Base-by-base conservation (phyloP, 169 alveolate genomes). In the Besnoitia besnoiti region DNA sequence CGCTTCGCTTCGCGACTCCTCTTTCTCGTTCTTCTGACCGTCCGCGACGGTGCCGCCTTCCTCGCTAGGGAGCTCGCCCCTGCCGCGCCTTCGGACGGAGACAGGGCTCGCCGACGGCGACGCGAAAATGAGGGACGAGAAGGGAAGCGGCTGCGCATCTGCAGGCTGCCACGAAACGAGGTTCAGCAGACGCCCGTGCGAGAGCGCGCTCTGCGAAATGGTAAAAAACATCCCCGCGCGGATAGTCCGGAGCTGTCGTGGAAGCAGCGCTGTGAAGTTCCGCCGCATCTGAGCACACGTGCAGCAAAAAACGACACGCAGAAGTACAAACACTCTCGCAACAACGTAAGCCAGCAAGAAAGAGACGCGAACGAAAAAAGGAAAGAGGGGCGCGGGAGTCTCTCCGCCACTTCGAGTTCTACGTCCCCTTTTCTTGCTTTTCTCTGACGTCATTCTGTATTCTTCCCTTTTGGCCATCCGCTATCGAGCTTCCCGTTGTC, bases 201-300 rank as follows among this genome's bases (percentile, higher is more conserved):
- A 35, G 14, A 77, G n/a, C 4, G 61, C 33, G 21, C 55, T 77
- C 40, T 42, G 87, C 3, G 50, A 77, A 77, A 77, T 77, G 30
- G 55, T 21, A 55, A 77, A 42, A 44, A 77, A 77, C 55, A 42
- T 42, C 8, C 87, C 87, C 4, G 87, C 87, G 7, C 87, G 87
- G 12, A 77, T 77, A 0, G 59, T 77, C n/a, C 87, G 50, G 33
- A 77, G 87, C 40, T 77, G 87, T 10, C 87, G 87, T 0, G 87
- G 87, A 35, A 77, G 40, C 61, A 77, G 47, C 12, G 61, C 7
- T 5, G 50, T 55, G 30, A 77, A 77, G 40, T 77, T 77, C 4
- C 87, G 87, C 7, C 87, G 87, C 87, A 77, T 77, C 87, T 77
- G 59, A 1, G 30, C 19, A 24, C 37, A 77, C 50, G 40, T 19